Percentiles rank a stretch among this genome's conserved stretches.
Evolutionary conservation across 2,329 filamentous ascomycete species (phyloP).

Genomic region (Aspergillus latus): DNA sequence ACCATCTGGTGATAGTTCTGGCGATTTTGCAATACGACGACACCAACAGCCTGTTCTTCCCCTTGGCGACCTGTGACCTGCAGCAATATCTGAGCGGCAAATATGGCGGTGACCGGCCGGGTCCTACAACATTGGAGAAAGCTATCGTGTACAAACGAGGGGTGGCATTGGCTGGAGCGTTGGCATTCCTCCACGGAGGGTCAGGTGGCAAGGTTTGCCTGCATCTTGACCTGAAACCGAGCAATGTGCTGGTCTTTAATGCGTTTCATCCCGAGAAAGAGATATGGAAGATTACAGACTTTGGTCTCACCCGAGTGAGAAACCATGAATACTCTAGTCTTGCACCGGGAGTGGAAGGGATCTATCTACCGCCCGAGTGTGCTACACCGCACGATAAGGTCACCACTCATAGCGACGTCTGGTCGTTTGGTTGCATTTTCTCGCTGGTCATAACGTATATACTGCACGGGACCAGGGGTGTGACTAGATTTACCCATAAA

Average conservation of each 20-base stretch:
- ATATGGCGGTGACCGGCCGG: constrained; percentile 16
- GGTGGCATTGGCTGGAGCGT: constrained; percentile 35
- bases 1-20: constrained; percentile 40
- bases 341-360: constrained; percentile 33
- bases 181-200: constrained; percentile 42
- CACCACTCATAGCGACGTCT: constrained; percentile 41
- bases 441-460: constrained; percentile 43
- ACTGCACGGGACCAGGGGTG: constrained; percentile 29
- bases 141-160: constrained; percentile 30
- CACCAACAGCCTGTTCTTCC: constrained; percentile 45
- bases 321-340: constrained; percentile 19
- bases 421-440: constrained; percentile 45
- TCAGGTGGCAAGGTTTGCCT: constrained; percentile 41
- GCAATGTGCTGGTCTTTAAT: constrained; percentile 35
- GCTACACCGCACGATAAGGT: constrained; percentile 27
- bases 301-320: constrained; percentile 44
- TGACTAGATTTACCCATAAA: constrained; percentile 22
- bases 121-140: constrained; percentile 16
- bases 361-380: constrained; percentile 41
- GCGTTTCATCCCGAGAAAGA: constrained; percentile 9
- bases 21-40: constrained; percentile 36
- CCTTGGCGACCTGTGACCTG: constrained; percentile 40
- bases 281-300: constrained; percentile 45
- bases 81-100: constrained; percentile 37
- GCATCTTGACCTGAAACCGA: constrained; percentile 45